phyloP scores from a whole-genome alignment of 495 filamentous ascomycete species.

The Annulohypoxylon maeteangense region DNA sequence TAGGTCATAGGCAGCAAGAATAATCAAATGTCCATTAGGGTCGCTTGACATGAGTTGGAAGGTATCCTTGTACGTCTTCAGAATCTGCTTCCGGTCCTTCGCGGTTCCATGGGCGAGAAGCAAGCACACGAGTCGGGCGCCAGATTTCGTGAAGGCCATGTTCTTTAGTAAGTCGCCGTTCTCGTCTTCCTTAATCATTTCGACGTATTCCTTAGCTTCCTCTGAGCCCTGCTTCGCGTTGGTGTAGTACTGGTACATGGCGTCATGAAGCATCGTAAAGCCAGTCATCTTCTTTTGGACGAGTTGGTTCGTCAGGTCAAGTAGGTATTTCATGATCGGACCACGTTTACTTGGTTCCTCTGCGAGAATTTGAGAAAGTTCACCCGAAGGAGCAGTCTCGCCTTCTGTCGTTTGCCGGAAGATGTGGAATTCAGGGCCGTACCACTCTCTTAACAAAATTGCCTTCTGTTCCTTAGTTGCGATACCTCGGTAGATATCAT shows the following conservation, averaged over 20 bases:
- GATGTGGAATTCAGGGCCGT: conserved; percentile 90
- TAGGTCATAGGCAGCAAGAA: conserved; percentile 86
- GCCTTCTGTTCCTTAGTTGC: conserved; percentile 86
- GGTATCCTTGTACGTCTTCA: conserved; percentile 86
- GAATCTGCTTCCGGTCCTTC: conserved; percentile 90
- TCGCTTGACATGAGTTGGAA: conserved; percentile 85
- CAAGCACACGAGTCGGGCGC: conserved; percentile 81
- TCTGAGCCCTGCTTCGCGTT: conserved; percentile 77
- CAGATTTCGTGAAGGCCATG: conserved; percentile 92
- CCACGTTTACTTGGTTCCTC: conserved; percentile 83
- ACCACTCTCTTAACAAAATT: conserved; percentile 91
- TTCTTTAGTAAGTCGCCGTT: conserved; percentile 90
- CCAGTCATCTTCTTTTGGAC: conserved; percentile 95
- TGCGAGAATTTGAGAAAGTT: conserved; percentile 77
- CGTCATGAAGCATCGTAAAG: conserved; percentile 96
- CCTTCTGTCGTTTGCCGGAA: conserved; percentile 69
- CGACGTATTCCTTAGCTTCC: conserved; percentile 87
- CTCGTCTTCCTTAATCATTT: conserved; percentile 89
- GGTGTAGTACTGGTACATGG: conserved; percentile 95
- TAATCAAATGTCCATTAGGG: conserved; percentile 77
- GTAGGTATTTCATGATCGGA: conserved; percentile 84
- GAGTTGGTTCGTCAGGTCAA: conserved; percentile 86
- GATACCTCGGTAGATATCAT: conserved; percentile 90
- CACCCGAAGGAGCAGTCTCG: conserved; percentile 53
- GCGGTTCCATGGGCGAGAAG: conserved; percentile 83